phyloP scores from a whole-genome alignment of 495 filamentous ascomycete species.

The Penicillium canescens region DNA sequence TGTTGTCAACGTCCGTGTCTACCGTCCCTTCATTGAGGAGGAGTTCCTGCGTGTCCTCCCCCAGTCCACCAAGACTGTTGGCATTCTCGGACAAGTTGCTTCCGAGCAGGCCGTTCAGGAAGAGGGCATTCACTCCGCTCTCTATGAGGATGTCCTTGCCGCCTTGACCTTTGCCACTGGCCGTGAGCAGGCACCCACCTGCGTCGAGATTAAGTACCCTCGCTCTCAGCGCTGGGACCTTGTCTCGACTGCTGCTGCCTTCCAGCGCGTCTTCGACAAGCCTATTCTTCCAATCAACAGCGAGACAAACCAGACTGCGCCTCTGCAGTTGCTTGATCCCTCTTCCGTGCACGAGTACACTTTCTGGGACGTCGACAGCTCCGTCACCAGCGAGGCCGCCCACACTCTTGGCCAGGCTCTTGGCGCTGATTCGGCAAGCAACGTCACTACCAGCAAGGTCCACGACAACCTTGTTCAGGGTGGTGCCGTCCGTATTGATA shows the following conservation, averaged over 20 bases:
- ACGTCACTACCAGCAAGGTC: conserved; percentile 71
- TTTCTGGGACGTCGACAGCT: conserved; percentile 91
- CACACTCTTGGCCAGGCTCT: conserved; percentile 69
- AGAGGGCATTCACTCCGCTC: conserved; percentile 69
- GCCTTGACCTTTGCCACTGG: conserved; percentile 75
- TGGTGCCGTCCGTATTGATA: conserved; percentile 79
- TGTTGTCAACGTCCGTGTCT: conserved; percentile 87
- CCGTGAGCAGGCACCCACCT: conserved; percentile 57
- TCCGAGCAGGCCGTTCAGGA: conserved; percentile 61
- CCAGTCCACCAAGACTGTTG: conserved; percentile 68
- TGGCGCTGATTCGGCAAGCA: conserved; percentile 70
- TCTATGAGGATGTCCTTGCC: conserved; percentile 87
- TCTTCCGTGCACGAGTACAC: conserved; percentile 72
- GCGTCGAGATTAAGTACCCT: conserved; percentile 86
- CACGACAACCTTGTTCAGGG: conserved; percentile 89
- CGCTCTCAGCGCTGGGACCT: conserved; percentile 79
- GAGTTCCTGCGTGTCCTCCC: conserved; percentile 84
- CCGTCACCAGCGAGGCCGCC: conserved; percentile 62
- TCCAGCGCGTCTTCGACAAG: conserved; percentile 59
- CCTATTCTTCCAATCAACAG: conserved; percentile 48
- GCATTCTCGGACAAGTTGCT: conserved; percentile 64
- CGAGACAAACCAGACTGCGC: conserved; percentile 30
- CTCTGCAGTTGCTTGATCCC: conserved; percentile 49
- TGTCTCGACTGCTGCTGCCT: conserved; percentile 68
- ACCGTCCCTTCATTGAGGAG: conserved; percentile 91